Evolutionary conservation across 305 asterid genomes (phyloP).

Genomic region (Petunia hybrid): DNA sequence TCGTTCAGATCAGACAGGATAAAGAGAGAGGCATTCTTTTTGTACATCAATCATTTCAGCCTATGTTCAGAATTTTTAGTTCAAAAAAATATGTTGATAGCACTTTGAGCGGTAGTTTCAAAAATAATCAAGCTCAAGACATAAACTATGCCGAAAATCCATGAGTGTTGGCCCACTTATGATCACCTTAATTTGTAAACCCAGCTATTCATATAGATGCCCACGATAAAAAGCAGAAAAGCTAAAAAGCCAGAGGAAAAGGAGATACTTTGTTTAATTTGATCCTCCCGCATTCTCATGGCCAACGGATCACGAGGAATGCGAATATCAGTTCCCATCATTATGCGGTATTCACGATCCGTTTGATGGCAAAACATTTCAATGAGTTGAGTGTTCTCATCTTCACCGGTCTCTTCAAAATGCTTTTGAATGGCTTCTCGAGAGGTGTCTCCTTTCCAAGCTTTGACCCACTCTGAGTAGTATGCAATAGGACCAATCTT

Average conservation of each 20-base stretch:
- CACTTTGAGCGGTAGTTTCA: background rate
- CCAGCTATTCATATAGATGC: background rate
- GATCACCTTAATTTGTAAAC: slow-evolving; percentile 8
- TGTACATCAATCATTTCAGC: slow-evolving; percentile 15
- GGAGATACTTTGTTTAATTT: slow-evolving; percentile 83
- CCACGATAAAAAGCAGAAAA: slow-evolving; percentile 16
- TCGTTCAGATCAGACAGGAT: background rate
- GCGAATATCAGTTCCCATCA: slow-evolving; percentile 95
- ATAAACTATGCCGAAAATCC: background rate
- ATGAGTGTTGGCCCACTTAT: background rate
- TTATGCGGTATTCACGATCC: slow-evolving; percentile 88
- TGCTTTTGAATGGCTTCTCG: slow-evolving; percentile 87
- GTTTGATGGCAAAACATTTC: slow-evolving; percentile 92
- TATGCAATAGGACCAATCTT: slow-evolving; percentile 78
- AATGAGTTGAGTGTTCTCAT: slow-evolving; percentile 81
- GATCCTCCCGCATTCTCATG: slow-evolving; percentile 94
- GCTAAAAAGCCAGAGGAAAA: background rate
- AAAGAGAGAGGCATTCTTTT: background rate
- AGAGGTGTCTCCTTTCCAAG: slow-evolving; percentile 91
- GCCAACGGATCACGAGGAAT: slow-evolving; percentile 92
- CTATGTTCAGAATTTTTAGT: slow-evolving; percentile 11
- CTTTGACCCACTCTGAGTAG: slow-evolving; percentile 93
- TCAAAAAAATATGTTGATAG: background rate
- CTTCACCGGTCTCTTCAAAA: slow-evolving; percentile 98
- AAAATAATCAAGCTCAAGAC: slow-evolving; percentile 9